Evolutionary conservation across 805 yeast species (phyloP).

Genomic region (Wickerhamiella sorbophila): DNA sequence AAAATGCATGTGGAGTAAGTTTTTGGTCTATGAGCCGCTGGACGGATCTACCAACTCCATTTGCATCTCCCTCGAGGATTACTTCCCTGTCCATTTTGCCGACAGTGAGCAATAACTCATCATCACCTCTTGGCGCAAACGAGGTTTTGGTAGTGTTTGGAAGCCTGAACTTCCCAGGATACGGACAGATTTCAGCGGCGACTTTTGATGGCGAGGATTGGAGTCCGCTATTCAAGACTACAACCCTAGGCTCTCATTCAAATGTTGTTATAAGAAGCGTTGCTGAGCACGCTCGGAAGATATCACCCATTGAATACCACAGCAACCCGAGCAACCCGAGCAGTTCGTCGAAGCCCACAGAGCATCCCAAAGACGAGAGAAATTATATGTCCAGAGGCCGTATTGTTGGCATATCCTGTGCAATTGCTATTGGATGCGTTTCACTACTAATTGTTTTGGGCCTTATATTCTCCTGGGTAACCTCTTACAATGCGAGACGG

Average conservation of each 20-base stretch:
- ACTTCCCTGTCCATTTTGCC: neutral
- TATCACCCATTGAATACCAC: neutral
- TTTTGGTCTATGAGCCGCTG: neutral
- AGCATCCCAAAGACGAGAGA: constrained; percentile 2
- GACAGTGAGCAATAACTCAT: constrained; percentile 8
- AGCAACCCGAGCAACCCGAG: neutral
- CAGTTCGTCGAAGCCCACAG: neutral
- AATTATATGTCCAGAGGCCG: constrained; percentile 37
- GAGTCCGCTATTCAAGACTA: constrained; percentile 38
- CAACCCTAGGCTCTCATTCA: neutral
- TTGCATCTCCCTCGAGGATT: neutral
- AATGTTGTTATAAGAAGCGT: neutral
- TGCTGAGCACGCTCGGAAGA: neutral
- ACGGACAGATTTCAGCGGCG: constrained; percentile 49
- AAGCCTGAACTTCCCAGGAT: constrained; percentile 31
- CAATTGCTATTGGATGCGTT: constrained; percentile 45
- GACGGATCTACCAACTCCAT: neutral
- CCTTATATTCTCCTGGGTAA: constrained; percentile 17
- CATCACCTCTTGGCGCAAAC: constrained; percentile 29
- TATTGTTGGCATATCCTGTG: constrained; percentile 55
- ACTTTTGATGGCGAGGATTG: constrained; percentile 50
- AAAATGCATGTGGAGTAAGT: neutral
- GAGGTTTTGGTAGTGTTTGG: constrained; percentile 49
- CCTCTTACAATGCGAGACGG: neutral
- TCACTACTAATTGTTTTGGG: constrained; percentile 31